A percentile compares a stretch with the other conserved stretches of the same genome.
phyloP scores from a whole-genome alignment of 2,329 filamentous ascomycete species.

The Purpureocillium takamizusanense region DNA sequence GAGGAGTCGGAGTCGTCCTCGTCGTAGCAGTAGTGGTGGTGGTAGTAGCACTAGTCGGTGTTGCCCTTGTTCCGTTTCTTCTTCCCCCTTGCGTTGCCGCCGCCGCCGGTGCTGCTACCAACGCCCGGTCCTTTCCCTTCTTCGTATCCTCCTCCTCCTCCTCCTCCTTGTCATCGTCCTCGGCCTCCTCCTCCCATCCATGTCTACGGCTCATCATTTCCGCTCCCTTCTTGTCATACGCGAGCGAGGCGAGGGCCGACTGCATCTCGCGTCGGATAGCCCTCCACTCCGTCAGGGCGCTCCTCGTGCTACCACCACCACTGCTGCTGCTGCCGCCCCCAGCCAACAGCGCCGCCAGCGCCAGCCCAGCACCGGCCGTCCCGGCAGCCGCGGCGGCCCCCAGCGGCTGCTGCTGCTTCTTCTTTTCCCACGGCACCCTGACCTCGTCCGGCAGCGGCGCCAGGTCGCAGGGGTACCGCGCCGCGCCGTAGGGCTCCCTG shows the following conservation, averaged over 20 bases:
- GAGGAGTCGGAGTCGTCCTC: too few relatives aligned
- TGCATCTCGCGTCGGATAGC: constrained; percentile 2
- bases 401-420: constrained; percentile 4
- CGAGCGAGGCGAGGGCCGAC: background rate
- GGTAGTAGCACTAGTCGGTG: too few relatives aligned
- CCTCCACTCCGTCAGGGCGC: constrained; percentile 1
- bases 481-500: constrained; percentile 15
- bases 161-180: too few relatives aligned
- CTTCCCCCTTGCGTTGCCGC: too few relatives aligned
- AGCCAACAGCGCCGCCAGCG: background rate
- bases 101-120: too few relatives aligned
- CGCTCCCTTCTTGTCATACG: too few relatives aligned
- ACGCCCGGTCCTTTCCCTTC: background rate
- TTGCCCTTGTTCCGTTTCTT: background rate
- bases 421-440: constrained; percentile 15
- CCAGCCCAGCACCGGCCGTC: too few relatives aligned
- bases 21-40: too few relatives aligned
- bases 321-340: too few relatives aligned
- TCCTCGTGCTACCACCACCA: too few relatives aligned
- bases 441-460: constrained; percentile 10
- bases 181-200: background rate
- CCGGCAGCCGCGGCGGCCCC: too few relatives aligned
- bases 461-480: constrained; percentile 9
- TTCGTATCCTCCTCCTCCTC: background rate
- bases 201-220: too few relatives aligned